Conservation (phyloP, 257 asterid genomes). For the Jasminum sambac region DNA sequence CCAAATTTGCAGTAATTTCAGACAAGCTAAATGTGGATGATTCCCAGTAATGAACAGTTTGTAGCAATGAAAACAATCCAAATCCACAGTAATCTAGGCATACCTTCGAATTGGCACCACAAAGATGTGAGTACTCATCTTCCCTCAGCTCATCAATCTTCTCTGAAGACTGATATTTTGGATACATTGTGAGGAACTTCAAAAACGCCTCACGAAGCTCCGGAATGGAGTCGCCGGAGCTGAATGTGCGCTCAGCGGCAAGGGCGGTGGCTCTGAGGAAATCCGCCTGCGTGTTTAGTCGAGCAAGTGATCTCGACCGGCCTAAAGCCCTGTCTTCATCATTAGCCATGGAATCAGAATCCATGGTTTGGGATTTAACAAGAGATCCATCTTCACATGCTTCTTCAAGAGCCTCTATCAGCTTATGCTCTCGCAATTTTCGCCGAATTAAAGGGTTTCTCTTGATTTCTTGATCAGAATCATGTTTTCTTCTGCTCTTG, state of each 20-base stretch:
- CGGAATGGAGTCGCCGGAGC: conserved; percentile 65
- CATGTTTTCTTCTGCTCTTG: conserved; percentile 83
- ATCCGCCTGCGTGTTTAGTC: conserved; percentile 89
- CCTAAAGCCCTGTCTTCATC: conserved; percentile 80
- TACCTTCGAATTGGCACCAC: conserved; percentile 67
- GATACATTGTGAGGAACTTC: conserved; percentile 90
- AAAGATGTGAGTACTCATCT: conserved; percentile 85
- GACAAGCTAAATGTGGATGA: conserved; percentile 91
- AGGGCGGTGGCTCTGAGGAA: conserved; percentile 93
- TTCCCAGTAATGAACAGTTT: conserved; percentile 94
- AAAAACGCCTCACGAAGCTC: conserved; percentile 65
- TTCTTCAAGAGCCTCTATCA: conserved; percentile 95
- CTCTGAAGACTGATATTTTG: conserved; percentile 78
- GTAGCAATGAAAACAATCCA: conserved; percentile 96
- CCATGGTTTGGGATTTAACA: conserved; percentile 80
- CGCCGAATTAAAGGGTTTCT: conserved; percentile 64
- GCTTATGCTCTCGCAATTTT: conserved; percentile 82
- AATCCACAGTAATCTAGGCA: conserved; percentile 98
- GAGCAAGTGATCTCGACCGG: conserved; percentile 83
- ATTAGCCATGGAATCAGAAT: conserved; percentile 54
- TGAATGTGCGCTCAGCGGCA: conserved; percentile 82
- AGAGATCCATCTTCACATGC: conserved; percentile 96
- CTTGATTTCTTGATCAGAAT: conserved; percentile 69
- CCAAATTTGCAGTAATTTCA: conserved; percentile 92
- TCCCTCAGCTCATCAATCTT: conserved; percentile 86